Percentiles rank a stretch among this genome's conserved stretches.
phyloP scores from a whole-genome alignment of 352 stramenopile species.

The Plasmopara halstedii region DNA sequence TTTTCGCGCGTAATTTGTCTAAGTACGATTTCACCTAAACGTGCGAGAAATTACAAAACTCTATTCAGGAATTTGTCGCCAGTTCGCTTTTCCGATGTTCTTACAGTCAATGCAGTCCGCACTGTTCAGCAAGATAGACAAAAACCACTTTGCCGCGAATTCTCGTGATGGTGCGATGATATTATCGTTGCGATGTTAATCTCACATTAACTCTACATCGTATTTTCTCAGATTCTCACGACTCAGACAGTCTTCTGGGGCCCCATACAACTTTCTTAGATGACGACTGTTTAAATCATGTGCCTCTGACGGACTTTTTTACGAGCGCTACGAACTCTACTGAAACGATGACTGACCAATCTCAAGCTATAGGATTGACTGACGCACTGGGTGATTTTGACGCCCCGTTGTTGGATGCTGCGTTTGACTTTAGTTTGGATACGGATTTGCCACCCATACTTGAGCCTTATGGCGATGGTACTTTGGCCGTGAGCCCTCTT shows the following conservation, averaged over 20 bases:
- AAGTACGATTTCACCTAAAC: slow-evolving; percentile 17
- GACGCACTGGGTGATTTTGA: slow-evolving; percentile 22
- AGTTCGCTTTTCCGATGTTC: not conserved
- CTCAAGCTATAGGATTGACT: slow-evolving; percentile 27
- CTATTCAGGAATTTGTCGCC: slow-evolving; percentile 1
- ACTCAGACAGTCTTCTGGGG: slow-evolving; percentile 22
- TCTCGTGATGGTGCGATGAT: slow-evolving; percentile 17
- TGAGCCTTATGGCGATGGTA: slow-evolving; percentile 23
- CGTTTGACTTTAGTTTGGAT: slow-evolving; percentile 32
- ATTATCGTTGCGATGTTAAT: not conserved
- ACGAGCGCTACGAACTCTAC: slow-evolving; percentile 13
- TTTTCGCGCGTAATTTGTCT: slow-evolving; percentile 25
- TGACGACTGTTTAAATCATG: slow-evolving; percentile 37
- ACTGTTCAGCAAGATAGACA: slow-evolving; percentile 25
- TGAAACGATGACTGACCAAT: slow-evolving; percentile 25
- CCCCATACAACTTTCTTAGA: slow-evolving; percentile 36
- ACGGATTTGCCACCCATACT: slow-evolving; percentile 53
- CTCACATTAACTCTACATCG: not conserved
- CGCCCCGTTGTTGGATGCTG: slow-evolving; percentile 15
- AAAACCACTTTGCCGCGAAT: slow-evolving; percentile 11
- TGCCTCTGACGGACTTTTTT: slow-evolving; percentile 28
- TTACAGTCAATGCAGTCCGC: slow-evolving; percentile 18
- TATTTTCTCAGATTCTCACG: slow-evolving; percentile 18
- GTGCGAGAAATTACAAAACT: too few relatives aligned
- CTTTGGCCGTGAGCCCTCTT: slow-evolving; percentile 14